Conservation (phyloP, 1,284 basidiomycete species). For the Sphaerobolus stellatus region DNA sequence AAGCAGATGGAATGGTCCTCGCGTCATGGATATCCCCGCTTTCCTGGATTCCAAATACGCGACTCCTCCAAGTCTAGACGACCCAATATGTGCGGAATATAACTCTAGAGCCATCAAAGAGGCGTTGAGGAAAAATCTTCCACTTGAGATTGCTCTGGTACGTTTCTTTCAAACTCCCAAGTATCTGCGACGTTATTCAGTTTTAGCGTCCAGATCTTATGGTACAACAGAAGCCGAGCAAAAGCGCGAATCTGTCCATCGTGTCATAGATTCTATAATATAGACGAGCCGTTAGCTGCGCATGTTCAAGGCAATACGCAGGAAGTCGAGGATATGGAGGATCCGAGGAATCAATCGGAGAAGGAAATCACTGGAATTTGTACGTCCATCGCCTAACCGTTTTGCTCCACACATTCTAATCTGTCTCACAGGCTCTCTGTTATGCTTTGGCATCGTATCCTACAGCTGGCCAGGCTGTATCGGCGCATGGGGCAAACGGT, state of each 20-base stretch:
- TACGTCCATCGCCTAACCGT: constrained; percentile 36
- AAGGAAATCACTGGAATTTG: constrained; percentile 75
- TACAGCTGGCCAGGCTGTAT: constrained; percentile 64
- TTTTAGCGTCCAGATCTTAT: constrained; percentile 56
- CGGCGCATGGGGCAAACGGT: constrained; percentile 64
- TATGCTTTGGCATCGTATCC: constrained; percentile 72
- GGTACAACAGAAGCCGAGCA: constrained; percentile 77
- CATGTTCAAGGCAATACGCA: constrained; percentile 31
- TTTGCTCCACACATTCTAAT: not conserved
- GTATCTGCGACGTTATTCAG: not conserved
- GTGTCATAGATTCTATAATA: constrained; percentile 65
- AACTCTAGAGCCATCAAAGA: constrained; percentile 68
- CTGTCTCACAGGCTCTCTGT: constrained; percentile 56
- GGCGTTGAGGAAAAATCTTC: constrained; percentile 66
- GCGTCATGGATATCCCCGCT: constrained; percentile 57
- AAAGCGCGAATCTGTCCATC: constrained; percentile 71
- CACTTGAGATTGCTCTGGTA: constrained; percentile 69
- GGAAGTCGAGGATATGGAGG: constrained; percentile 27
- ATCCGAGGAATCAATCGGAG: constrained; percentile 54
- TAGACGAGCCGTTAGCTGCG: constrained; percentile 62
- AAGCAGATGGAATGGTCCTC: constrained; percentile 74
- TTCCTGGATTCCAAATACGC: constrained; percentile 68
- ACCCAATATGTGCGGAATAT: constrained; percentile 68
- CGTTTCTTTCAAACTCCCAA: constrained; percentile 24
- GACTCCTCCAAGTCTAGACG: constrained; percentile 57